Evolutionary conservation across 176 grass and related monocot species (phyloP).

Genomic region (barley (Hordeum vulgare)): MorexV3_pseudomolecules_assembly NC_058523.1:404354803-404355302

Average conservation of each 20-base stretch:
- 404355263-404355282: constrained; percentile 83
- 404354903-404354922: background rate
- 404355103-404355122: background rate
- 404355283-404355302: constrained; percentile 51
- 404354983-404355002: constrained; percentile 3
- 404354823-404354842: background rate
- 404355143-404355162: background rate
- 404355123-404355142: background rate
- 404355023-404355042: background rate
- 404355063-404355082: background rate
- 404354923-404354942: constrained; percentile 12
- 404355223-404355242: background rate
- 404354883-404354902: constrained; percentile 23
- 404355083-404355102: background rate
- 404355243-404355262: constrained; percentile 17
- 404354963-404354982: constrained; percentile 21
- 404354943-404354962: background rate
- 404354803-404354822: background rate
- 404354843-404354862: constrained; percentile 49
- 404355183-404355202: constrained; percentile 1
- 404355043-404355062: background rate
- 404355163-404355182: background rate
- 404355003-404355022: background rate
- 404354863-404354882: constrained; percentile 21
- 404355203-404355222: background rate